These are phyloP conservation scores for Sparassis latifolia DNA, from an alignment of 1,284 basidiomycete species.

Conservation along the genomic window DNA sequence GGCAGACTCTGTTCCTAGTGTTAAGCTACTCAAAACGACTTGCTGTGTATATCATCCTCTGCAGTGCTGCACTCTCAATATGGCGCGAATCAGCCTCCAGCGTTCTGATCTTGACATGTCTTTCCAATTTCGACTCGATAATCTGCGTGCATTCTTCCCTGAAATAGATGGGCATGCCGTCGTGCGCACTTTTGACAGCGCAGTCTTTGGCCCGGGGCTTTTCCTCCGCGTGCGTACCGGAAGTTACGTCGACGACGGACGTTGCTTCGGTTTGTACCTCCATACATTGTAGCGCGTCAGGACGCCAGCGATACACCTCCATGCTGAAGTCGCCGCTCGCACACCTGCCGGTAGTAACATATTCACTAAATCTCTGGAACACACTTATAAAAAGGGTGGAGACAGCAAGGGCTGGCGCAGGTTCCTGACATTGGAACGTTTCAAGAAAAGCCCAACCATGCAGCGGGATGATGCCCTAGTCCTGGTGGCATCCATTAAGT, in stretches of 20 bases:
- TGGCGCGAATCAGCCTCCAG: neutral
- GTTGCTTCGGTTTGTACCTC: neutral
- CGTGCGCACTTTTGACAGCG: neutral
- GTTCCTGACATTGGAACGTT: neutral
- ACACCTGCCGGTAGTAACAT: neutral
- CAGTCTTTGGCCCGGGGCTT: neutral
- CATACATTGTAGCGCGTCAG: neutral
- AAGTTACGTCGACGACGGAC: neutral
- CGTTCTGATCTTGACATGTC: neutral
- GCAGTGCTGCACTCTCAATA: neutral
- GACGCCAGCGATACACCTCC: neutral
- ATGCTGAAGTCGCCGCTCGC: neutral
- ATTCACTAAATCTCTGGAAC: neutral
- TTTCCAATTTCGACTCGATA: neutral
- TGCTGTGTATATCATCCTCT: neutral
- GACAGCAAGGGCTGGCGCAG: neutral
- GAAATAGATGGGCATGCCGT: neutral
- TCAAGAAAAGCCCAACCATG: neutral
- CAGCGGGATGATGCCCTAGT: neutral
- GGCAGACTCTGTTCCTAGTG: neutral
- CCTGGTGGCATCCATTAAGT: neutral
- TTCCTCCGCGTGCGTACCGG: neutral
- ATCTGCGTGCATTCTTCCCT: neutral
- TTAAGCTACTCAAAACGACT: neutral
- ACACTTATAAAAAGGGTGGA: neutral